Evolutionary conservation across 1,284 basidiomycete genomes (phyloP).

Genomic region (Pseudozyma tsukubaensis): DNA sequence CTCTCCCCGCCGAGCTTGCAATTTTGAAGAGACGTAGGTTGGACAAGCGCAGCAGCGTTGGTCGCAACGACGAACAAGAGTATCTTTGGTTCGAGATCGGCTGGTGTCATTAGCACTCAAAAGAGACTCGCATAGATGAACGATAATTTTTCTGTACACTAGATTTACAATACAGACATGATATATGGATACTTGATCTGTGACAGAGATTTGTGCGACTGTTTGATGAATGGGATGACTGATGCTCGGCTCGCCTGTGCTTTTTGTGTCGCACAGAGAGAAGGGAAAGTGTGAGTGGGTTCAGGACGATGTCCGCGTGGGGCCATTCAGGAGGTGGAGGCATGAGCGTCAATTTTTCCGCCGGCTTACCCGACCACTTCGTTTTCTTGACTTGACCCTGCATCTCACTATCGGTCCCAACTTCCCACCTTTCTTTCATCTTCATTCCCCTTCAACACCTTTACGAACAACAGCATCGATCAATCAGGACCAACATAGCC

Average conservation of each 20-base stretch:
- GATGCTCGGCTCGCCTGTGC: too few species aligned
- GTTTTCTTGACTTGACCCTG: too few species aligned
- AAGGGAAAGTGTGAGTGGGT: too few species aligned
- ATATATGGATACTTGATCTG: too few species aligned
- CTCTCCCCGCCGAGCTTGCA: slow-evolving; percentile 8
- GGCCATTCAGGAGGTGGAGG: not conserved
- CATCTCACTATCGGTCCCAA: not conserved
- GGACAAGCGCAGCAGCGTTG: slow-evolving; percentile 34
- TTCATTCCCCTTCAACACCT: not conserved
- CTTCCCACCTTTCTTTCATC: not conserved
- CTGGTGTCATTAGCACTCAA: slow-evolving; percentile 17
- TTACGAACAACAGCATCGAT: not conserved
- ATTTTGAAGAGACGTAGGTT: slow-evolving; percentile 33
- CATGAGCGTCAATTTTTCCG: not conserved
- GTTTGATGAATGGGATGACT: too few species aligned
- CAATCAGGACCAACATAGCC: not conserved
- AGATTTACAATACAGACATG: not conserved
- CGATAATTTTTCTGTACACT: too few species aligned
- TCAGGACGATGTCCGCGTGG: too few species aligned
- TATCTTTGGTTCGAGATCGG: slow-evolving; percentile 53
- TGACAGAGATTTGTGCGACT: too few species aligned
- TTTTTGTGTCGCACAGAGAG: too few species aligned
- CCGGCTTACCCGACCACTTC: slow-evolving; percentile 2
- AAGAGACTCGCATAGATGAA: slow-evolving; percentile 6
- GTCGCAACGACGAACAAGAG: slow-evolving; percentile 46